Percentiles rank a stretch among this genome's conserved stretches.
Conservation (phyloP, 352 stramenopile species). For the Pythium insidiosum region DNA sequence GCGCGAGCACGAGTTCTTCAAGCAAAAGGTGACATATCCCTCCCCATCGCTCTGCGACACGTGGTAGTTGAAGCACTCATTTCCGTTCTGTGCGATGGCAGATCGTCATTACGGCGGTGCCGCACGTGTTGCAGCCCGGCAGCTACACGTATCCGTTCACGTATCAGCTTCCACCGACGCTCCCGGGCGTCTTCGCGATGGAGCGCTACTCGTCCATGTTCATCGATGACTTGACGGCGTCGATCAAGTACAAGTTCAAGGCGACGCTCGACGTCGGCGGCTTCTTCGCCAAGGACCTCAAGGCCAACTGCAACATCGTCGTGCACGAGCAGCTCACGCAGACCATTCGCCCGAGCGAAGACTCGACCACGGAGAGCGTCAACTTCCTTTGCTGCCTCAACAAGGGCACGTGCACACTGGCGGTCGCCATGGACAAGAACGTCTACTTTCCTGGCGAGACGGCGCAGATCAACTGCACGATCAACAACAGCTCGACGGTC, state of each 20-base stretch:
- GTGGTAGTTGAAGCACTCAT: no score
- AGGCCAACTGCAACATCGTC: slow-evolving; percentile 40
- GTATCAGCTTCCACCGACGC: slow-evolving; percentile 39
- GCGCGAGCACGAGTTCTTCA: slow-evolving; percentile 54
- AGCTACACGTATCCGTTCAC: slow-evolving; percentile 61
- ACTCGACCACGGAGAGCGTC: slow-evolving; percentile 44
- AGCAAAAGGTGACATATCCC: no score
- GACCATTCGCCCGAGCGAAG: slow-evolving; percentile 32
- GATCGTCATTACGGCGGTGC: slow-evolving; percentile 41
- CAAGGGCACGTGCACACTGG: slow-evolving; percentile 36
- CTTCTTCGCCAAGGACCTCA: slow-evolving; percentile 55
- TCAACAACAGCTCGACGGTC: slow-evolving; percentile 45
- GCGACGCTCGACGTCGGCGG: slow-evolving; percentile 53
- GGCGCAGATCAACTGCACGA: slow-evolving; percentile 47
- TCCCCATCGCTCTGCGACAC: no score
- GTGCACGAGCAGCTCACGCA: slow-evolving; percentile 49
- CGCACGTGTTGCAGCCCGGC: slow-evolving; percentile 25
- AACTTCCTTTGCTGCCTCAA: slow-evolving; percentile 60
- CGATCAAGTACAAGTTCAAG: slow-evolving; percentile 79
- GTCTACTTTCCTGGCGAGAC: slow-evolving; percentile 55
- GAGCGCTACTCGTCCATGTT: slow-evolving; percentile 32
- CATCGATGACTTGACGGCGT: slow-evolving; percentile 33
- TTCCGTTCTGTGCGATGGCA: no score
- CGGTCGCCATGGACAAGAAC: slow-evolving; percentile 70
- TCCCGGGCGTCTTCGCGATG: slow-evolving; percentile 50